A percentile compares a stretch with the other conserved stretches of the same genome.
phyloP scores from a whole-genome alignment of 345 rosid species.

The Dipteronia sinensis region DNA sequence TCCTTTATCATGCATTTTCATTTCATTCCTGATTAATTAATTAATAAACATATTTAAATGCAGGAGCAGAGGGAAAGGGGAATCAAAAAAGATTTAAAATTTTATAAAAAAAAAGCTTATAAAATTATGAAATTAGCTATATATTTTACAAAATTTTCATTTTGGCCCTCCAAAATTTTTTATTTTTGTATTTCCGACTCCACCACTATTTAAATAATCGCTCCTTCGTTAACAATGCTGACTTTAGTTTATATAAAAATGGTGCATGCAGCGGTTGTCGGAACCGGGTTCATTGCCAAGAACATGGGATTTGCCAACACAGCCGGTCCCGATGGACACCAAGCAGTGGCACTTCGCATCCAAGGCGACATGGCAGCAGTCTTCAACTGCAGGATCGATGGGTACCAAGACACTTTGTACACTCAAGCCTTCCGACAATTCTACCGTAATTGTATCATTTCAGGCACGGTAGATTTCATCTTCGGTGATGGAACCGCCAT shows the following conservation, averaged over 20 bases:
- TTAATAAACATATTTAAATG: too few species aligned
- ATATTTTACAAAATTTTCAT: too few species aligned
- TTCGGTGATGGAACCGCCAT: constrained; percentile 59
- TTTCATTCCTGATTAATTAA: too few species aligned
- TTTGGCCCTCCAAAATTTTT: too few species aligned
- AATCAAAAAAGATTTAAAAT: too few species aligned
- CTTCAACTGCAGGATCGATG: constrained; percentile 67
- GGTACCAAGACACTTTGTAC: constrained; percentile 70
- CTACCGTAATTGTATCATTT: constrained; percentile 66
- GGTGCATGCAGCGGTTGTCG: constrained; percentile 47
- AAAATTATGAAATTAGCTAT: too few species aligned
- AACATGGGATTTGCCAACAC: constrained; percentile 70
- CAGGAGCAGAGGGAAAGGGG: too few species aligned
- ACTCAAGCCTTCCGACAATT: constrained; percentile 60
- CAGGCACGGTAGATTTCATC: constrained; percentile 82
- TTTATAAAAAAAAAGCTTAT: too few species aligned
- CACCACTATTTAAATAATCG: too few species aligned
- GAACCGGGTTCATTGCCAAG: constrained; percentile 61
- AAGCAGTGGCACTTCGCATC: constrained; percentile 72
- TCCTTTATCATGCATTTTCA: too few species aligned
- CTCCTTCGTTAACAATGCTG: too few species aligned
- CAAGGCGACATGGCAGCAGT: constrained; percentile 52
- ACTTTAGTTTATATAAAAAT: neutral
- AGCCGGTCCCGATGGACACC: constrained; percentile 66
- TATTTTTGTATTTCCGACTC: too few species aligned